These are phyloP conservation scores for Pseudisothecium myosuroides DNA, from an alignment of 225 moss, liverwort and hornwort genomes.

Conservation along the genomic window DNA sequence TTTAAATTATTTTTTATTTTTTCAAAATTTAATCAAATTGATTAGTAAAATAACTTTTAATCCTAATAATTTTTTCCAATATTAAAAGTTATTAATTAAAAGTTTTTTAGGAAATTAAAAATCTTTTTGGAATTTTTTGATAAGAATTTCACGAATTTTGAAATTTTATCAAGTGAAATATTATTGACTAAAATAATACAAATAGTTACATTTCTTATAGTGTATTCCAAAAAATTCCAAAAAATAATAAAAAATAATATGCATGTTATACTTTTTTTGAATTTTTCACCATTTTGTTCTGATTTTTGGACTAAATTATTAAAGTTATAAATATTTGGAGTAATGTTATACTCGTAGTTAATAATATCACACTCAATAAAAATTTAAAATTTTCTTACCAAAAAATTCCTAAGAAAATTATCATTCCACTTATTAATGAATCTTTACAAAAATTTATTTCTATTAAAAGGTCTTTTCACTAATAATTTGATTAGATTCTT, in stretches of 20 bases:
- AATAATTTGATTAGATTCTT: not conserved
- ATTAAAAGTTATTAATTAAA: too few species aligned
- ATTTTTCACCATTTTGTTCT: not conserved
- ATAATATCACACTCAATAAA: not conserved
- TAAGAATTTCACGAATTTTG: fast-evolving
- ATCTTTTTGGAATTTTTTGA: not conserved
- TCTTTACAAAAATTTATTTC: not conserved
- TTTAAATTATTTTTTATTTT: too few species aligned
- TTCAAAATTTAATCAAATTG: too few species aligned
- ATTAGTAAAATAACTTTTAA: too few species aligned
- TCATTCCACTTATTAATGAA: not conserved
- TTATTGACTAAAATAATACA: not conserved
- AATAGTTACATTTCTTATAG: not conserved
- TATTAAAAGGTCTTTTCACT: not conserved
- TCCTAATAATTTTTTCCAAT: too few species aligned
- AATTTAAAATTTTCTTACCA: not conserved
- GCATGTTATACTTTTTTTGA: not conserved
- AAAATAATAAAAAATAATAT: not conserved
- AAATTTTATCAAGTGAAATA: not conserved
- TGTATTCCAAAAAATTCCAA: not conserved
- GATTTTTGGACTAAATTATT: not conserved
- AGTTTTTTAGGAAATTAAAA: too few species aligned
- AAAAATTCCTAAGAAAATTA: fast-evolving
- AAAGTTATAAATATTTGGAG: not conserved
- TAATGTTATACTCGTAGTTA: too few species aligned